Base-by-base conservation (phyloP, 495 filamentous ascomycete genomes). In the Collariella sp. region DNA sequence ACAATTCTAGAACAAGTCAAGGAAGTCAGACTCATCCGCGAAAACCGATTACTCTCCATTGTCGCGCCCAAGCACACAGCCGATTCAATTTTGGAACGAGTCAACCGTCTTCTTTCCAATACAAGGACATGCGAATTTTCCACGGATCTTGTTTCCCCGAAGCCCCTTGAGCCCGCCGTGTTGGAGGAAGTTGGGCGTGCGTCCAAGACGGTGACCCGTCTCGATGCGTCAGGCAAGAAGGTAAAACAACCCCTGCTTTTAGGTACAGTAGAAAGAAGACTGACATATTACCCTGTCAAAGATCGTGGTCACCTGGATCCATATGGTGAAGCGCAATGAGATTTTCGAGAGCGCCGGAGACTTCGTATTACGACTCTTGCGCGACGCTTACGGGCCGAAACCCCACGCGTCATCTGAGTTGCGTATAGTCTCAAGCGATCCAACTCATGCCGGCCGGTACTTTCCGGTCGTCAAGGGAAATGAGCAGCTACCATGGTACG, bases 401-500 rank as follows among this genome's bases (percentile, higher is more conserved):
- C 55, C 52, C 19, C 62, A 58, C 7, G 48, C 57, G 11, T 58
- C 58, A 7, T 33, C 55, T 6, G 44, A 60, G 5, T 47, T 70
- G 34, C 43, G 41, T 7, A 31, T 58, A 2, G 29, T 47, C 2
- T 57, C 43, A 4, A 1, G n/a, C 7, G 29, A 43, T 7, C 15
- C 38, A 10, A 10, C 9, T 1, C 5, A 24, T 3, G 9, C 24
- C 1, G 69, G 67, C 4, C 60, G 66, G 4, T 68, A 67, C 11
- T 19, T 73, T 15, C 38, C 43, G 13, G 60, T 68, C 26, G 23
- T 44, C 16, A 51, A 59, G 29, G 60, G 47, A 46, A 52, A 56
- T 24, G 42, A 57, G 7, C 72, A 68, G 46, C 58, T 77, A 6
- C 46, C 60, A 20, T 80, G 77, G 77, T 66, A 71, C 13, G 65